Evolutionary conservation across 1,284 basidiomycete species (phyloP).

Genomic region (Naganishia albida): DNA sequence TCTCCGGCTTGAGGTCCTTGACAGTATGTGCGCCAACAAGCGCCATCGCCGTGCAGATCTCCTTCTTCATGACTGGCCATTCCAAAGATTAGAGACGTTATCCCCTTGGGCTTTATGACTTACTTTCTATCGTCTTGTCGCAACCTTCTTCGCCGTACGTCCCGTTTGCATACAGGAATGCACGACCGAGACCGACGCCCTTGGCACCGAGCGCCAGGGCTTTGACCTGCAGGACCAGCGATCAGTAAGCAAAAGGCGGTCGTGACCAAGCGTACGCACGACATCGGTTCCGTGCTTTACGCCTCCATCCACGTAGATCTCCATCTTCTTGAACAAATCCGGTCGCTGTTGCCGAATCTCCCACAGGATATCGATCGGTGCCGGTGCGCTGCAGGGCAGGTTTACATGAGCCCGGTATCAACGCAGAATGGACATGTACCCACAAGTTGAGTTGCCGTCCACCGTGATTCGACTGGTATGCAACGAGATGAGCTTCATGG

Average conservation of each 20-base stretch:
- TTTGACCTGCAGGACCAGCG: constrained; percentile 50
- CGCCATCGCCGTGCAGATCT: constrained; percentile 59
- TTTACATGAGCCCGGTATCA: not conserved
- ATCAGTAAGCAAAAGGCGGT: constrained; percentile 1
- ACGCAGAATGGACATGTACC: constrained; percentile 20
- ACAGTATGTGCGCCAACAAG: constrained; percentile 57
- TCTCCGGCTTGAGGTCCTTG: constrained; percentile 71
- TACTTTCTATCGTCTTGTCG: constrained; percentile 56
- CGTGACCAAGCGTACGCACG: constrained; percentile 45
- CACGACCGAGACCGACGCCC: constrained; percentile 60
- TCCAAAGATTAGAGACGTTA: not conserved
- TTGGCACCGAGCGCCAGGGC: constrained; percentile 61
- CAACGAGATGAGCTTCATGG: constrained; percentile 40
- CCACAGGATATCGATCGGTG: constrained; percentile 55
- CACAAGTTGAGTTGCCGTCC: constrained; percentile 55
- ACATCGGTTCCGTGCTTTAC: constrained; percentile 59
- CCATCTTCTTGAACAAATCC: constrained; percentile 57
- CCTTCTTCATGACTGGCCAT: constrained; percentile 58
- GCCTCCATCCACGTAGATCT: constrained; percentile 62
- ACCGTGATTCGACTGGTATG: constrained; percentile 57
- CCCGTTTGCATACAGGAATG: constrained; percentile 59
- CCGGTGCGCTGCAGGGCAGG: constrained; percentile 46
- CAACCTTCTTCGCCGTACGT: constrained; percentile 60
- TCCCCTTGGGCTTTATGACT: constrained; percentile 37
- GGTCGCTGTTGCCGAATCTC: constrained; percentile 56